Percentiles rank a stretch among this genome's conserved stretches.
Conservation (phyloP, 805 yeast species). For the Starmerella khaoyaiensis region DNA sequence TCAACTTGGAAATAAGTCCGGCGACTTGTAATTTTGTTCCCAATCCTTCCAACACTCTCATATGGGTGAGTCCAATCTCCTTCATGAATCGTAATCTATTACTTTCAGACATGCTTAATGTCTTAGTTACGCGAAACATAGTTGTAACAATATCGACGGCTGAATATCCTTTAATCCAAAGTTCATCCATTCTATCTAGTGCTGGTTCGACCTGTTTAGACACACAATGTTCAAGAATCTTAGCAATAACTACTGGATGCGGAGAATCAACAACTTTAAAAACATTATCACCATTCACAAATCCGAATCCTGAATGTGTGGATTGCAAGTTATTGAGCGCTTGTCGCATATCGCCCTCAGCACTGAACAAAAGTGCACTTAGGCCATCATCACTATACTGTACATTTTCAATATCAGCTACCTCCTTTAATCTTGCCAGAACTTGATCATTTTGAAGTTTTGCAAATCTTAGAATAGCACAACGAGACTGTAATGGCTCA, state of each 20-base stretch:
- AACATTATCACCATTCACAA: slow-evolving; percentile 84
- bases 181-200: slow-evolving; percentile 44
- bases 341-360: slow-evolving; percentile 98
- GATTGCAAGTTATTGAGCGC: slow-evolving; percentile 90
- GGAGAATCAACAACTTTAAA: slow-evolving; percentile 94
- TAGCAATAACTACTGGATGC: slow-evolving; percentile 74
- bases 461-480: slow-evolving; percentile 82
- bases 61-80: slow-evolving; percentile 81
- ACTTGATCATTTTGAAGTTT: slow-evolving; percentile 78
- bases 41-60: slow-evolving; percentile 89
- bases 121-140: slow-evolving; percentile 75
- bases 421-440: slow-evolving; percentile 56
- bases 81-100: slow-evolving; percentile 62
- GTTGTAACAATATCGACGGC: slow-evolving; percentile 89
- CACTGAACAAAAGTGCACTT: slow-evolving; percentile 83
- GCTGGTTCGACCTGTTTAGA: slow-evolving; percentile 48
- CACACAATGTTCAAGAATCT: slow-evolving; percentile 41
- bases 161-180: slow-evolving; percentile 86
- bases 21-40: slow-evolving; percentile 74
- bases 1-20: slow-evolving; percentile 56
- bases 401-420: slow-evolving; percentile 56
- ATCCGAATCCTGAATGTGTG: slow-evolving; percentile 84
- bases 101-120: slow-evolving; percentile 53
- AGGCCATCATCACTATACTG: slow-evolving; percentile 79
- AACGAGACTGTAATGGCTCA: slow-evolving; percentile 91